Evolutionary conservation across 495 filamentous ascomycete genomes (phyloP).

Genomic region (Penicillium paxilli): DNA sequence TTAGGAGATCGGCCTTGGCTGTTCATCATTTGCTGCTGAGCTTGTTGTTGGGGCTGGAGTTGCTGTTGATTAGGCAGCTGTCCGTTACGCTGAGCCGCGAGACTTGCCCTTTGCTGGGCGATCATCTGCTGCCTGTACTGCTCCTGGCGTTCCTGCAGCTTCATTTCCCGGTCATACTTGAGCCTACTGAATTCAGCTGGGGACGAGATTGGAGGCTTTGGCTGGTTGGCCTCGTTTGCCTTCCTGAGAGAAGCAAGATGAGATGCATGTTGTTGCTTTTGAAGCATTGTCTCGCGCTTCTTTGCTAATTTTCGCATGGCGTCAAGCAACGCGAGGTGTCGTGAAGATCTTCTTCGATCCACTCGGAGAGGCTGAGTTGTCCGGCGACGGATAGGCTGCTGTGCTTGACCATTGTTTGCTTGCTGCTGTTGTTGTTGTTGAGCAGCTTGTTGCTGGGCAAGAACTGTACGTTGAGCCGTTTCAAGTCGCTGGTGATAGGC

Average conservation of each 20-base stretch:
- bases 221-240: constrained; percentile 65
- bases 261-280: constrained; percentile 83
- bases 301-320: constrained; percentile 94
- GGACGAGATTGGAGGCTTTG: constrained; percentile 61
- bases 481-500: constrained; percentile 80
- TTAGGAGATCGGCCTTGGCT: constrained; percentile 37
- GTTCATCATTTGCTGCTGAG: constrained; percentile 42
- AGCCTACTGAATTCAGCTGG: constrained; percentile 87
- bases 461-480: constrained; percentile 66
- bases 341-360: constrained; percentile 79
- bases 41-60: constrained; percentile 1
- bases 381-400: constrained; percentile 60
- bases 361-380: constrained; percentile 76
- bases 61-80: constrained; percentile 39
- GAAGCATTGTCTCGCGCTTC: constrained; percentile 79
- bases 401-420: constrained; percentile 54
- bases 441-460: constrained; percentile 60
- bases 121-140: constrained; percentile 65
- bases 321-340: constrained; percentile 85
- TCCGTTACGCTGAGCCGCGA: constrained; percentile 44
- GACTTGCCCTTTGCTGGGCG: constrained; percentile 56
- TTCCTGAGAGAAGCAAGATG: constrained; percentile 70
- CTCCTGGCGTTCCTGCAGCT: constrained; percentile 71
- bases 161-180: constrained; percentile 81
- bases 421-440: constrained; percentile 55